Evolutionary conservation across 148 eudicot species (phyloP).

Genomic region (Chenopodium album): DNA sequence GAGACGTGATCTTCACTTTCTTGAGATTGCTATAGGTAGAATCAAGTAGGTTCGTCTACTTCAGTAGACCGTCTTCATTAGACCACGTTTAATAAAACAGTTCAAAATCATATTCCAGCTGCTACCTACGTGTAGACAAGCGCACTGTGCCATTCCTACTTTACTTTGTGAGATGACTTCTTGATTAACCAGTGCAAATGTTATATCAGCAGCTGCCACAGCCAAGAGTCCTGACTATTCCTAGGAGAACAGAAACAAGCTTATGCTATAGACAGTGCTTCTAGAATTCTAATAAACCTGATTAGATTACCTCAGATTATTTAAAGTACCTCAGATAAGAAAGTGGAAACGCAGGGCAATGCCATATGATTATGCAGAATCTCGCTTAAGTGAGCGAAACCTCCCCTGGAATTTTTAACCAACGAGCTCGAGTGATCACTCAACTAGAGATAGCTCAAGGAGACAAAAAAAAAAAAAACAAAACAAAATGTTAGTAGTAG

Average conservation of each 20-base stretch:
- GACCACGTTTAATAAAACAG: conserved; percentile 10
- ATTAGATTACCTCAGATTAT: neutral
- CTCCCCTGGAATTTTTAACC: neutral
- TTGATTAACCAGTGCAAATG: neutral
- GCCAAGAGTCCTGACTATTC: neutral
- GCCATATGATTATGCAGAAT: neutral
- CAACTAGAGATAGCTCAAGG: neutral
- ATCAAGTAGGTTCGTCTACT: neutral
- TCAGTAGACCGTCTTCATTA: neutral
- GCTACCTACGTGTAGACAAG: conserved; percentile 1
- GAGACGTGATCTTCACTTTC: conserved; percentile 11
- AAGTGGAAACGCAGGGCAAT: neutral
- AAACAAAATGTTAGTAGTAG: neutral
- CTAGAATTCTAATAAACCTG: neutral
- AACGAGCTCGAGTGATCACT: neutral
- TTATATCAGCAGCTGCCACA: neutral
- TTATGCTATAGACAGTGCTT: neutral
- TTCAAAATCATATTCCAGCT: neutral
- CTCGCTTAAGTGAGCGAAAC: neutral
- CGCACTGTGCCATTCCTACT: neutral
- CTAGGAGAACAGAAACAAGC: neutral
- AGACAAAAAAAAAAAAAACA: no score
- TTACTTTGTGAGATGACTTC: neutral
- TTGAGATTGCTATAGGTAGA: conserved; percentile 13
- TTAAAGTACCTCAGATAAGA: neutral